phyloP scores from a whole-genome alignment of 495 filamentous ascomycete genomes.

The Penicillium verhagenii region DNA sequence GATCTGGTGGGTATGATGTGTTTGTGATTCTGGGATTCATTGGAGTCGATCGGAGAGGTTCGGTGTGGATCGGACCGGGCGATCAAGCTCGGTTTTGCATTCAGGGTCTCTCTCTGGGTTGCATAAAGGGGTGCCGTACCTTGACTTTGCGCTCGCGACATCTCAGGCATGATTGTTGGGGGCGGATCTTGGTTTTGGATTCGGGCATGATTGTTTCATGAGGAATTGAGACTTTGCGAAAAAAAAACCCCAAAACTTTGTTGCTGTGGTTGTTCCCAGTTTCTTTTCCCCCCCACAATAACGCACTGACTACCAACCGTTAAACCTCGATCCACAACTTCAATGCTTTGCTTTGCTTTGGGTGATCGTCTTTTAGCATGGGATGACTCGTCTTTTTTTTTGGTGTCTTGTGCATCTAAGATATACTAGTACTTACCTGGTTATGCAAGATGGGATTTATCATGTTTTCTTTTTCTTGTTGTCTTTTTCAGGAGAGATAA shows the following conservation, averaged over 20 bases:
- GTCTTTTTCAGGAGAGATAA: not conserved
- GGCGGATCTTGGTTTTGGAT: slow-evolving; percentile 26
- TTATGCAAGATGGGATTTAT: not conserved
- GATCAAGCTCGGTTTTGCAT: not conserved
- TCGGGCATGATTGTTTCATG: slow-evolving; percentile 14
- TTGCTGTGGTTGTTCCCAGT: not conserved
- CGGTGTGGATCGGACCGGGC: not conserved
- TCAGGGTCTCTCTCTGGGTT: not conserved
- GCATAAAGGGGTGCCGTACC: slow-evolving; percentile 36
- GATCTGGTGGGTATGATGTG: too few relatives aligned
- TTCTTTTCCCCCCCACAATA: not conserved
- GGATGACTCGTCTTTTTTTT: too few relatives aligned
- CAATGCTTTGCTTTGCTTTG: too few relatives aligned
- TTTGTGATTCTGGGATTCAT: too few relatives aligned
- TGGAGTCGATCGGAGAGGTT: not conserved
- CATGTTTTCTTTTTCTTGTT: not conserved
- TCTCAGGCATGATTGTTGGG: slow-evolving; percentile 33
- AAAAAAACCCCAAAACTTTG: not conserved
- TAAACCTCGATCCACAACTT: too few relatives aligned
- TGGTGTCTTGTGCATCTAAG: not conserved
- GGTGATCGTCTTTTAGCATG: too few relatives aligned
- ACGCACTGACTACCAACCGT: too few relatives aligned
- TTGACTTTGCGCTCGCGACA: slow-evolving; percentile 38
- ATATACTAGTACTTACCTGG: not conserved
- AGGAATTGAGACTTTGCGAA: not conserved